Evolutionary conservation across 2,329 filamentous ascomycete genomes (phyloP).

Genomic region (Aspergillus transmontanensis): DNA sequence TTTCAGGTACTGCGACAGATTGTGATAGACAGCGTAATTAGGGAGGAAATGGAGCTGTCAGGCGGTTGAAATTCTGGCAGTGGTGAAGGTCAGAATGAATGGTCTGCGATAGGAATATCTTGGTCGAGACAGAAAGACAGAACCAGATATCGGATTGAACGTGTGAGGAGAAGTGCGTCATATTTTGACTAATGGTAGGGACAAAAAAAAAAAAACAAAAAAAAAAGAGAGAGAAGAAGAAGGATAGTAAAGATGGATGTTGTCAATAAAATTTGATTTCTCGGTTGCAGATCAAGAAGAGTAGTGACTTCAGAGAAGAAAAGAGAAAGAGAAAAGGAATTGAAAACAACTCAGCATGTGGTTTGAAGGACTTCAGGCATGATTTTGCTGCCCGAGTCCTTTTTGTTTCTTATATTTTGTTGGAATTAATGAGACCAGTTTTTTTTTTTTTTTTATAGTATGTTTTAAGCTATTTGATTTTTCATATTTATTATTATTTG

Average conservation of each 20-base stretch:
- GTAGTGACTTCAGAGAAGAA: slow-evolving; percentile 9
- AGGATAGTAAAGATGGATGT: slow-evolving; percentile 10
- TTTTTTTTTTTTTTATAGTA: slow-evolving; percentile 9
- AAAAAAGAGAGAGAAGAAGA: too few species aligned
- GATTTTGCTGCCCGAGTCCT: slow-evolving; percentile 10
- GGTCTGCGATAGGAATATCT: not conserved
- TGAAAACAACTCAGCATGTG: slow-evolving; percentile 8
- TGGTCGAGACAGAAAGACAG: slow-evolving; percentile 27
- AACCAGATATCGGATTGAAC: slow-evolving; percentile 28
- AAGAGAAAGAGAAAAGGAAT: slow-evolving; percentile 7
- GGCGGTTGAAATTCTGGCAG: not conserved
- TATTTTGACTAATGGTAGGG: slow-evolving; percentile 26
- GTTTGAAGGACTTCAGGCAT: slow-evolving; percentile 7
- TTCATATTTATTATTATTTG: not conserved
- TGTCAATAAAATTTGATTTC: not conserved
- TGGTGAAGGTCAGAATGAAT: slow-evolving; percentile 2
- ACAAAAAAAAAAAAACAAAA: too few species aligned
- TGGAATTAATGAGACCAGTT: not conserved
- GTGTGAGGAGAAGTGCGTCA: slow-evolving; percentile 36
- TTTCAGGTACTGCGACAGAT: not conserved
- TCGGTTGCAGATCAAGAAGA: not conserved
- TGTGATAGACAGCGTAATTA: not conserved
- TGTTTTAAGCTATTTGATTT: slow-evolving; percentile 7
- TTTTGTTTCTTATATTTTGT: not conserved
- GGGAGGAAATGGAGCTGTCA: slow-evolving; percentile 10